Conservation (phyloP, 768 basidiomycete species). For the Leccinum sublutescens region DNA sequence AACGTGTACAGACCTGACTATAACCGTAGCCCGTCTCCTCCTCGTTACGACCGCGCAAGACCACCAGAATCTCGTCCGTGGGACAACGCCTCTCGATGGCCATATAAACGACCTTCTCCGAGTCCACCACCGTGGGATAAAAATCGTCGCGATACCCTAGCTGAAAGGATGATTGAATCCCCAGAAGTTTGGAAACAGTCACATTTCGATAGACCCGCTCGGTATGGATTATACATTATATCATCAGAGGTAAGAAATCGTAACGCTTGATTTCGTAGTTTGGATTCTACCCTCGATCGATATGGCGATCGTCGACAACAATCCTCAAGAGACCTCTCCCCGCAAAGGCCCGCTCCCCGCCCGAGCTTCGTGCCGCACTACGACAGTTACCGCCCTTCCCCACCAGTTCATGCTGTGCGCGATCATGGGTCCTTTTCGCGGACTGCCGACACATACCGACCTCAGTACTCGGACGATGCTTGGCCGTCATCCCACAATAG, state of each 20-base stretch:
- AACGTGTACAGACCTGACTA: slow-evolving; percentile 36
- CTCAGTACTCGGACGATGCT: slow-evolving; percentile 39
- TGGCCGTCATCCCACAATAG: slow-evolving; percentile 31
- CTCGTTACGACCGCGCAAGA: slow-evolving; percentile 44
- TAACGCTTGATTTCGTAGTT: slow-evolving; percentile 24
- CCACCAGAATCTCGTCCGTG: slow-evolving; percentile 43
- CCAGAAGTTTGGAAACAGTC: slow-evolving; percentile 69
- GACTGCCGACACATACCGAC: slow-evolving; percentile 53
- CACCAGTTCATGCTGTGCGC: slow-evolving; percentile 35
- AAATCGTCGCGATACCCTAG: slow-evolving; percentile 37
- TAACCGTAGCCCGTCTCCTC: slow-evolving; percentile 52
- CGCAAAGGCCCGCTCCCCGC: slow-evolving; percentile 33
- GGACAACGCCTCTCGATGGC: slow-evolving; percentile 47
- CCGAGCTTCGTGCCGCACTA: slow-evolving; percentile 35
- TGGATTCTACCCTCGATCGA: slow-evolving; percentile 33
- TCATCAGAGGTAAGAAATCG: slow-evolving; percentile 20
- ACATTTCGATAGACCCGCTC: slow-evolving; percentile 43
- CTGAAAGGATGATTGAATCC: slow-evolving; percentile 67
- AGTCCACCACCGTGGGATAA: slow-evolving; percentile 34
- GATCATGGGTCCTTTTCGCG: slow-evolving; percentile 37
- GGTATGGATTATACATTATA: slow-evolving; percentile 41
- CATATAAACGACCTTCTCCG: slow-evolving; percentile 41
- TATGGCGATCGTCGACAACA: slow-evolving; percentile 37
- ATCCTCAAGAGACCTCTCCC: slow-evolving; percentile 34
- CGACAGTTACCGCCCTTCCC: slow-evolving; percentile 52